A percentile compares a stretch with the other conserved stretches of the same genome.
Evolutionary conservation across 2,329 filamentous ascomycete species (phyloP).

Genomic region (Fonsecaea pugnacius): DNA sequence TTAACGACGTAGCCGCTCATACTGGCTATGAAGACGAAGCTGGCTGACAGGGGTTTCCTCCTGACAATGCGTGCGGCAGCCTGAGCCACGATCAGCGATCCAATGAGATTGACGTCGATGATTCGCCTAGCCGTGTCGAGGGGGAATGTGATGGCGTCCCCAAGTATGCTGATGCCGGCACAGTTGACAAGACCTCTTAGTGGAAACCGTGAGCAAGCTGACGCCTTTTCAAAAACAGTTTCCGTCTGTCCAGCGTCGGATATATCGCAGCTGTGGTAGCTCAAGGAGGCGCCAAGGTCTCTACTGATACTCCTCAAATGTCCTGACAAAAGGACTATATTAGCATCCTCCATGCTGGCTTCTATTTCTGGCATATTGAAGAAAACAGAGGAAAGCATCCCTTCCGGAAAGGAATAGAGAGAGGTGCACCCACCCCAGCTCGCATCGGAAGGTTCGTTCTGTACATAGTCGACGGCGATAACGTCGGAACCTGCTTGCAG

Average conservation of each 20-base stretch:
- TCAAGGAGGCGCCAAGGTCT: neutral
- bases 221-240: neutral
- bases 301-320: neutral
- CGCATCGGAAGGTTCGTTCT: neutral
- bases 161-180: constrained; percentile 7
- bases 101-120: constrained; percentile 68
- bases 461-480: constrained; percentile 7
- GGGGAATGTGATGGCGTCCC: constrained; percentile 53
- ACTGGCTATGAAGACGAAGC: constrained; percentile 76
- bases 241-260: neutral
- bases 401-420: neutral
- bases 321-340: no score
- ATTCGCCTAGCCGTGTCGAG: constrained; percentile 61
- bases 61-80: constrained; percentile 33
- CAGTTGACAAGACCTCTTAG: constrained; percentile 24
- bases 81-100: constrained; percentile 62
- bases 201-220: constrained; percentile 41
- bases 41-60: constrained; percentile 53
- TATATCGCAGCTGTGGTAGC: constrained; percentile 16
- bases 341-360: no score
- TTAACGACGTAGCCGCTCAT: constrained; percentile 81
- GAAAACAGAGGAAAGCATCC: neutral
- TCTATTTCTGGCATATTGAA: no score
- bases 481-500: constrained; percentile 11
- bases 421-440: neutral